Evolutionary conservation across 108 stramenopile genomes (phyloP), one percentile per base, ranked within the genome.

Genomic region (Cyclostephanos invisitatus): DNA sequence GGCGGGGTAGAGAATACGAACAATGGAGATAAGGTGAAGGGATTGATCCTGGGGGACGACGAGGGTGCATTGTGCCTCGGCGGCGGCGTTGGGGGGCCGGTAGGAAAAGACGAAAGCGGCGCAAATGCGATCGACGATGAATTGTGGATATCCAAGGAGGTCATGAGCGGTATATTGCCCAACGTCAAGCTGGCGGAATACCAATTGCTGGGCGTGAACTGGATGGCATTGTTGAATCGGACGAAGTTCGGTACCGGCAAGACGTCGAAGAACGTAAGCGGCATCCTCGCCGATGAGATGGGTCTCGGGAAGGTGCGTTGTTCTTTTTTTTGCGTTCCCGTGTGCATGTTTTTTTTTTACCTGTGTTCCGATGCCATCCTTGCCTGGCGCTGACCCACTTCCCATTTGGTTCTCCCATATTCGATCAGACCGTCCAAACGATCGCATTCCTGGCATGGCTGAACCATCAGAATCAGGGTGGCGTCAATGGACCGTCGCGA

Each of bases 201-300:
- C 73, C 94, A 95, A 66, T 56, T 95, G 47, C 80, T 92, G 67
- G 94, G 94, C 3, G 90, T 95, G 67, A 95, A 95, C 72, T 95
- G 94, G 94, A 72, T 95, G 83, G 86, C 87, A 4, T 51, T 92
- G 14, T 70, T 95, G 40, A 84, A 93, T 78, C 74, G 87, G 20
- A 84, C 88, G 75, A 87, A 82, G 32, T 87, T 84, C 57, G 72
- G 70, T 28, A 62, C 81, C 18, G 55, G 59, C 29, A 81, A 83
- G 62, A 61, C 38, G 22, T 68, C 55, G 27, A 73, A 76, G 36
- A 87, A 84, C 64, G 90, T 98, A 64, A 98, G 98, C 84, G 98
- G 98, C 18, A 91, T 99, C 44, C 84, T 99, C 62, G 97, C 97
- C 3, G 98, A 98, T 71, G 98, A 98, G 74, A 97, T 98, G 96